Conservation (phyloP, 306 rosid species). For the Astragalus membranaceus region DNA sequence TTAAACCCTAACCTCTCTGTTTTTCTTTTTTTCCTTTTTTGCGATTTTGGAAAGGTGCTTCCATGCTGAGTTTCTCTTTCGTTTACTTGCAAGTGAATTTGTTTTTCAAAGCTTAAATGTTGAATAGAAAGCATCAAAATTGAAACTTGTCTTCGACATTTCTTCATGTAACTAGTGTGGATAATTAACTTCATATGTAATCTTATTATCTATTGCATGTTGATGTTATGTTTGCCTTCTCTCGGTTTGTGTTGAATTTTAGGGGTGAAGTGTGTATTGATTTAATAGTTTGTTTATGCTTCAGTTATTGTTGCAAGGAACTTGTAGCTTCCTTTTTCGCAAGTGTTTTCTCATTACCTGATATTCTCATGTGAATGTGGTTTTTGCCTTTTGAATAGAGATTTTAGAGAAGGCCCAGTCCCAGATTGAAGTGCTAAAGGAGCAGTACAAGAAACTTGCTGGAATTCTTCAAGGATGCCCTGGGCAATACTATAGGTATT, state of each 20-base stretch:
- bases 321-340: background rate
- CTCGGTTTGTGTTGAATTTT: background rate
- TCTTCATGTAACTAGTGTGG: background rate
- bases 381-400: slow-evolving; percentile 31
- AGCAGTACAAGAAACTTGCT: slow-evolving; percentile 66
- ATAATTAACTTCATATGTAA: background rate
- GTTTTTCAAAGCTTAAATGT: background rate
- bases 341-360: background rate
- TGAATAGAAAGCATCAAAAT: background rate
- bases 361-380: background rate
- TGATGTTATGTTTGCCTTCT: background rate
- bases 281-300: background rate
- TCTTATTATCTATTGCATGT: background rate
- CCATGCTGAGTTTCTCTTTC: no score
- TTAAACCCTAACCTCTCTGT: background rate
- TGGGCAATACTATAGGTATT: slow-evolving; percentile 65
- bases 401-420: slow-evolving; percentile 73
- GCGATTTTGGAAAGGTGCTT: no score
- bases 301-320: background rate
- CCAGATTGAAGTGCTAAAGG: slow-evolving; percentile 61
- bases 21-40: background rate
- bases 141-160: background rate
- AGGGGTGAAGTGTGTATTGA: background rate
- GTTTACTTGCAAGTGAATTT: background rate
- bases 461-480: slow-evolving; percentile 53